Base-by-base conservation (phyloP, 208 protist genomes). In the Wallacemonas sp. region DNA sequence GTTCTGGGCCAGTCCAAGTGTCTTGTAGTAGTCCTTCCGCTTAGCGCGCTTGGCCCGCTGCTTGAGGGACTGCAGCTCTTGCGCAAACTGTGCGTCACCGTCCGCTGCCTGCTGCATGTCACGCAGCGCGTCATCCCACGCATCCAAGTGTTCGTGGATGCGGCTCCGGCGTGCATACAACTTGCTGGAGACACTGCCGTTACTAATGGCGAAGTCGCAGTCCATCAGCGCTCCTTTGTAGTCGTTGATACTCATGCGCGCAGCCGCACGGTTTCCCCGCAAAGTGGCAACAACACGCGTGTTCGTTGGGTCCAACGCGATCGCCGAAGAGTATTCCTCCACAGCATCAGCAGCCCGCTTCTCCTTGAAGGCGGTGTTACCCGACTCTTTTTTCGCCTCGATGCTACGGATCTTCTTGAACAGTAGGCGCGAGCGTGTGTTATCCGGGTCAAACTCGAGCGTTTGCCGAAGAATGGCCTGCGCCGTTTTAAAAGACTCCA, bases 21-120 rank as follows among this genome's bases (percentile, higher is more conserved):
- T 84, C 75, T 97, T 94, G 67, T 98, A 97, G 77, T 95, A 97
- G 58, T 97, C 81, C 77, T 97, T 94, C 26, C 88, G 71, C 54
- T 87, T 91, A 15, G 85, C 77, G 45, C 68, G 78, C 63, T 89
- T 92, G 10, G 78, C 71, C 3, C 74, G 78, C 34, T 44, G 61
- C 59, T 92, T 88, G 8, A 91, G 63, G 29, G 84, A 76, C 22
- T 76, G 73, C 34, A 93, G 54, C 64, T 95, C 78, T 1, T 37
- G 61, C 39, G 81, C 71, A 37, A 94, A 93, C 17, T 63, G 75
- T 9, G 42, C 19, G 34, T 97, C 95, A 26, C 76, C 42, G 41
- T 96, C 76, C 4, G 80, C 76, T 13, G 92, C 93, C 52, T 77
- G 75, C 50, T 97, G 79, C 64, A 97, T 87, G 72, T 97, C 95